Evolutionary conservation across 129 eudicot species (phyloP).

Genomic region (Glebionis coronaria): DNA sequence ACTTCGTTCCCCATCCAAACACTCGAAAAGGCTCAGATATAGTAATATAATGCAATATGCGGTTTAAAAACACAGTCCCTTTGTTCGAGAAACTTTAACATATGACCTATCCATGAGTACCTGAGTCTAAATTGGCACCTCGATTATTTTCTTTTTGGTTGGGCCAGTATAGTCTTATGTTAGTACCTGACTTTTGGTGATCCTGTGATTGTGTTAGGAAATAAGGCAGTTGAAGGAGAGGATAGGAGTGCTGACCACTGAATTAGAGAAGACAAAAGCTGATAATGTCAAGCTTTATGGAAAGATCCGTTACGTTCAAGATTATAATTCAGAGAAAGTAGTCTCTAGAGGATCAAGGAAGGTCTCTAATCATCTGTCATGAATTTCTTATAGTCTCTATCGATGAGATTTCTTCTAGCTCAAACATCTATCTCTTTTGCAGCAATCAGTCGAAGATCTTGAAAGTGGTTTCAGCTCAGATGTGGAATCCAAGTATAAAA

Average conservation of each 20-base stretch:
- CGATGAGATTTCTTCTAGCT: conserved; percentile 21
- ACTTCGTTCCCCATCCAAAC: too few relatives aligned
- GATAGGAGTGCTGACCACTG: conserved; percentile 71
- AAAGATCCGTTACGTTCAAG: conserved; percentile 93
- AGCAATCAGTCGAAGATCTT: conserved; percentile 74
- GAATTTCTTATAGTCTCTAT: background rate
- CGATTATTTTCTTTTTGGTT: background rate
- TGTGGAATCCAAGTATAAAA: conserved; percentile 97
- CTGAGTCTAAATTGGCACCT: too few relatives aligned
- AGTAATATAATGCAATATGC: too few relatives aligned
- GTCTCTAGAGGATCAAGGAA: conserved; percentile 91
- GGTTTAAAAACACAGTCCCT: too few relatives aligned
- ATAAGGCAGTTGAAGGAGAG: conserved; percentile 89
- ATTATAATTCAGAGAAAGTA: conserved; percentile 83
- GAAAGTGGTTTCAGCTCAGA: conserved; percentile 96
- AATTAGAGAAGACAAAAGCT: conserved; percentile 87
- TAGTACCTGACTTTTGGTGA: conserved; percentile 1
- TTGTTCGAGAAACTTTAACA: too few relatives aligned
- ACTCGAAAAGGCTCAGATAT: too few relatives aligned
- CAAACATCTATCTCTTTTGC: conserved; percentile 23
- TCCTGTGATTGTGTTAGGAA: conserved; percentile 50
- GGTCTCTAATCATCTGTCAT: conserved; percentile 38
- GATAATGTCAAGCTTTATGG: conserved; percentile 98
- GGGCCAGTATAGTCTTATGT: background rate
- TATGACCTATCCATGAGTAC: too few relatives aligned